Conservation (phyloP, 495 filamentous ascomycete genomes). For the Annulohypoxylon maeteangense region DNA sequence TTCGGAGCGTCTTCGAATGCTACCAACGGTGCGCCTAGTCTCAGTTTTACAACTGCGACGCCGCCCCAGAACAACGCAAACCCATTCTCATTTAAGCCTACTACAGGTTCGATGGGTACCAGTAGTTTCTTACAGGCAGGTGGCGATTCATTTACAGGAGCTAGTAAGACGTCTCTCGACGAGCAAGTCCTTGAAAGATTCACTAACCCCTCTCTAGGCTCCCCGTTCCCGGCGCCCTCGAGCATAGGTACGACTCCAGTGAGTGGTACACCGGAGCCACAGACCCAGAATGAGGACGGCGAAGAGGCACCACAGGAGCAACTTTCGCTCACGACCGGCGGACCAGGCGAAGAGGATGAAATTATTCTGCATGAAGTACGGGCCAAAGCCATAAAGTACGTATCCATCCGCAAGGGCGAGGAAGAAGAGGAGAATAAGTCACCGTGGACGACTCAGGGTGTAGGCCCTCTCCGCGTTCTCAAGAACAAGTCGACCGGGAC, state of each 20-base stretch:
- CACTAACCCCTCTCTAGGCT: conserved; percentile 49
- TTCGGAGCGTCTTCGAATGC: conserved; percentile 28
- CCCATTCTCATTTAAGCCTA: conserved; percentile 35
- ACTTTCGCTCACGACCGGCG: conserved; percentile 69
- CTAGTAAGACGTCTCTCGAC: conserved; percentile 49
- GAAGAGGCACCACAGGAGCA: conserved; percentile 63
- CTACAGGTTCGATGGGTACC: conserved; percentile 21
- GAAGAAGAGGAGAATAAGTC: conserved; percentile 53
- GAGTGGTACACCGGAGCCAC: conserved; percentile 70
- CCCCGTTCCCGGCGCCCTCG: conserved; percentile 61
- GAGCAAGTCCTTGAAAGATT: background rate
- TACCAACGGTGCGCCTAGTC: conserved; percentile 38
- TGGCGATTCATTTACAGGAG: conserved; percentile 55
- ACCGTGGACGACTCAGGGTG: conserved; percentile 69
- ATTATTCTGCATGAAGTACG: conserved; percentile 69
- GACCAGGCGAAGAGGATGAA: conserved; percentile 79
- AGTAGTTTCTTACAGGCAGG: conserved; percentile 48
- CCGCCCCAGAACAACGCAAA: conserved; percentile 30
- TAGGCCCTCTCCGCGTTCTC: conserved; percentile 73
- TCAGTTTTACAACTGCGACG: conserved; percentile 43
- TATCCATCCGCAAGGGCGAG: conserved; percentile 49
- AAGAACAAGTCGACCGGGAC: conserved; percentile 71
- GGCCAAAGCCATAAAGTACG: conserved; percentile 68
- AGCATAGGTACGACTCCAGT: conserved; percentile 67
- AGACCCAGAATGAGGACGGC: conserved; percentile 64